A percentile compares a stretch with the other conserved stretches of the same genome.
phyloP scores from a whole-genome alignment of 2,329 filamentous ascomycete species.

The Talaromyces amestolkiae region DNA sequence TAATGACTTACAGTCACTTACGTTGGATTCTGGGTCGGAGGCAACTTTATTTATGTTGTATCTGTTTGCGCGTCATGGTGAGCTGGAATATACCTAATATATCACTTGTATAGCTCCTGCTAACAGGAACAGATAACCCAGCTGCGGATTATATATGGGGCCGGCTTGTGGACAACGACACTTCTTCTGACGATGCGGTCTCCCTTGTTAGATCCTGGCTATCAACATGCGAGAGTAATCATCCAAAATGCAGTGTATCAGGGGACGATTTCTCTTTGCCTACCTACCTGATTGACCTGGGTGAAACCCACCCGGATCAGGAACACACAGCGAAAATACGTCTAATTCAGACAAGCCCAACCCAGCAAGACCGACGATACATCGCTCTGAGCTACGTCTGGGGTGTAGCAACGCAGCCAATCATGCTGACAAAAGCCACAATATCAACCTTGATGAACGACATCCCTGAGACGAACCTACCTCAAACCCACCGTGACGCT shows the following conservation, averaged over 20 bases:
- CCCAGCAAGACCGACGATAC: slow-evolving; percentile 4
- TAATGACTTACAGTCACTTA: not conserved
- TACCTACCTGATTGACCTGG: slow-evolving; percentile 11
- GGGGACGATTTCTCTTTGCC: not conserved
- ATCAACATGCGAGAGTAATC: not conserved
- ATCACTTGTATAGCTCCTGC: not conserved
- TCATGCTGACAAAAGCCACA: slow-evolving; percentile 6
- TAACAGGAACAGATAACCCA: slow-evolving; percentile 4
- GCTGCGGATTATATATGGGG: slow-evolving; percentile 11
- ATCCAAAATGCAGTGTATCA: not conserved
- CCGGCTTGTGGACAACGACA: not conserved
- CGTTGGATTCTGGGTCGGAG: not conserved
- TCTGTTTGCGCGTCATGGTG: not conserved
- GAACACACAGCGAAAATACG: not conserved
- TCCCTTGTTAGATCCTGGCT: not conserved
- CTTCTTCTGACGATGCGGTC: not conserved
- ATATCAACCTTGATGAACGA: not conserved
- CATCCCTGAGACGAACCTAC: not conserved
- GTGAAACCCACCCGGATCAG: not conserved
- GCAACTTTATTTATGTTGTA: not conserved
- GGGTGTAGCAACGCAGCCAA: not conserved
- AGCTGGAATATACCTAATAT: not conserved
- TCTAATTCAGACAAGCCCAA: slow-evolving; percentile 7
- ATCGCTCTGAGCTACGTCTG: slow-evolving; percentile 12
- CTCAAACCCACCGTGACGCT: slow-evolving; percentile 10